A percentile compares a stretch with the other conserved stretches of the same genome.
These are phyloP conservation scores for Tolypocladium amazonense DNA, from an alignment of 2,329 filamentous ascomycete genomes.

Conservation along the genomic window DNA sequence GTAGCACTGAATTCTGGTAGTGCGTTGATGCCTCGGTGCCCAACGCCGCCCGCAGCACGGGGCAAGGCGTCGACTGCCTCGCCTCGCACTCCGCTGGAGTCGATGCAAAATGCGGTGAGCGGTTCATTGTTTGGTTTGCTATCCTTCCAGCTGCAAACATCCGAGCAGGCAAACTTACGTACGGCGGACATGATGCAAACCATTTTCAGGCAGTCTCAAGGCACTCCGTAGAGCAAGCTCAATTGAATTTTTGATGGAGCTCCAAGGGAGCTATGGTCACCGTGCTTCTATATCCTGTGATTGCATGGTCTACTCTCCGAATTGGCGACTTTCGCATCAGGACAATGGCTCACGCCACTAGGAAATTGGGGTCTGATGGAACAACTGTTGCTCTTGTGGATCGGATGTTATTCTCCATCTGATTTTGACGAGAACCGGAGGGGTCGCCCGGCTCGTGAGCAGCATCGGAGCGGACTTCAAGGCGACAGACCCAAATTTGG, in stretches of 20 bases:
- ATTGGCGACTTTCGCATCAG: too few relatives aligned
- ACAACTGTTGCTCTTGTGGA: neutral
- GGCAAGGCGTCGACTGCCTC: neutral
- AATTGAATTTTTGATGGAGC: too few relatives aligned
- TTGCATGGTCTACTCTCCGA: too few relatives aligned
- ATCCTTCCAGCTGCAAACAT: neutral
- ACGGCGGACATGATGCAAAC: too few relatives aligned
- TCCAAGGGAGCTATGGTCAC: too few relatives aligned
- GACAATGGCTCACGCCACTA: too few relatives aligned
- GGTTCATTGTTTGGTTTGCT: neutral
- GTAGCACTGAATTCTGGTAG: neutral
- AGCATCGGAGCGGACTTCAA: neutral
- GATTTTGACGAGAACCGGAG: neutral
- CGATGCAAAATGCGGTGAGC: neutral
- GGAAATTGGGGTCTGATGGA: neutral
- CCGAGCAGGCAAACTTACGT: neutral
- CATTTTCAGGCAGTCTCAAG: too few relatives aligned
- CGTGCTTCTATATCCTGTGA: too few relatives aligned
- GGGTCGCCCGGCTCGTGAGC: neutral
- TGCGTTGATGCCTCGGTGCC: neutral
- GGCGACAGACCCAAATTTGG: neutral
- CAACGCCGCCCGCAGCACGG: neutral
- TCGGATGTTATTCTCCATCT: neutral
- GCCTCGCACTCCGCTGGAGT: neutral
- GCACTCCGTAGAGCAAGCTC: too few relatives aligned